Evolutionary conservation across 805 yeast genomes (phyloP).

Genomic region (Pichia sporocuriosa): DNA sequence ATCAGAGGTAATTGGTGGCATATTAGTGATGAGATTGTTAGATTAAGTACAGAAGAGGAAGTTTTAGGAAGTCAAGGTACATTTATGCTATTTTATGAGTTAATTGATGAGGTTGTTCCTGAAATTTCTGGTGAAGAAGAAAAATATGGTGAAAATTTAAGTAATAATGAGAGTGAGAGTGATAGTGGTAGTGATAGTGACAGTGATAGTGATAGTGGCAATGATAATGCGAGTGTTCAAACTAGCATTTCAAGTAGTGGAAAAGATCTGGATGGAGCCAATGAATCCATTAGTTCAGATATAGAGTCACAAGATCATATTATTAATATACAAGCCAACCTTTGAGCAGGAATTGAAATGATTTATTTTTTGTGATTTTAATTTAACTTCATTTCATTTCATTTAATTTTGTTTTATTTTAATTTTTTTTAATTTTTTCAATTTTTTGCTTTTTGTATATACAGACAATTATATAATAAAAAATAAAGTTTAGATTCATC

Average conservation of each 20-base stretch:
- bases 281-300: too few relatives aligned
- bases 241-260: too few relatives aligned
- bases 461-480: background rate
- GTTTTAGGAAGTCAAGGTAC: slow-evolving; percentile 81
- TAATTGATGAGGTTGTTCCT: slow-evolving; percentile 15
- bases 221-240: too few relatives aligned
- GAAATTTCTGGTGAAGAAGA: too few relatives aligned
- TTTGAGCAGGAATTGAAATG: too few relatives aligned
- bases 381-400: too few relatives aligned
- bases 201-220: background rate
- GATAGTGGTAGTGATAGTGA: slow-evolving; percentile 12
- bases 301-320: slow-evolving; percentile 5
- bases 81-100: slow-evolving; percentile 87
- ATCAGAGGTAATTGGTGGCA: slow-evolving; percentile 91
- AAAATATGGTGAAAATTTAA: too few relatives aligned
- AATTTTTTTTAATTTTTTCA: too few relatives aligned
- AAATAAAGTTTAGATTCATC: too few relatives aligned
- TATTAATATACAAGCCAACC: slow-evolving; percentile 11
- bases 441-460: too few relatives aligned
- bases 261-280: too few relatives aligned
- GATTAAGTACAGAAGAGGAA: slow-evolving; percentile 72
- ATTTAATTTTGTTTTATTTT: too few relatives aligned
- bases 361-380: background rate
- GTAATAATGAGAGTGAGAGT: slow-evolving; percentile 11
- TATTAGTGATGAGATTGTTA: slow-evolving; percentile 83